These are phyloP conservation scores for Apiospora saccharicola DNA, from an alignment of 2,329 filamentous ascomycete species.

Conservation along the genomic window DNA sequence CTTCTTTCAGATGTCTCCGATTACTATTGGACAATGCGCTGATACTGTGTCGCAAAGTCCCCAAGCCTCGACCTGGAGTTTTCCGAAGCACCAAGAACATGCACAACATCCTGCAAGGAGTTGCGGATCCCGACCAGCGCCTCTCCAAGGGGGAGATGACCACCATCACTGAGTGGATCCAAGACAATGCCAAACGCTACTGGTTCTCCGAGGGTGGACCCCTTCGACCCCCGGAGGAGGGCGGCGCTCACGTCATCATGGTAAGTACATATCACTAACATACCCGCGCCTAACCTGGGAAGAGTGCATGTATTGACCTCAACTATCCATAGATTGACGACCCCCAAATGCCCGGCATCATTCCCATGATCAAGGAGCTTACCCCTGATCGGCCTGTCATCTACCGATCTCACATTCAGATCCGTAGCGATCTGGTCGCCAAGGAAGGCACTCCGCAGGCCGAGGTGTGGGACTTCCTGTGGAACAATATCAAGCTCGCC, in stretches of 20 bases:
- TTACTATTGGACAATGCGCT: constrained; percentile 43
- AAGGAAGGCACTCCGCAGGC: constrained; percentile 70
- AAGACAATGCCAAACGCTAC: constrained; percentile 75
- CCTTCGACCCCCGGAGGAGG: constrained; percentile 67
- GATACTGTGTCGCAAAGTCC: constrained; percentile 49
- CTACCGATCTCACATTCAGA: constrained; percentile 84
- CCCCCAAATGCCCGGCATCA: constrained; percentile 83
- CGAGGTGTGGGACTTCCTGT: constrained; percentile 79
- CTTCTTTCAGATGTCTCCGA: constrained; percentile 26
- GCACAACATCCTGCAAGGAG: constrained; percentile 88
- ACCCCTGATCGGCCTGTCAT: constrained; percentile 79
- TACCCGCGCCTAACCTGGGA: background rate
- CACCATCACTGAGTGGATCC: constrained; percentile 74
- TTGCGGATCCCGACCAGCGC: constrained; percentile 70
- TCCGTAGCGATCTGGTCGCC: constrained; percentile 75
- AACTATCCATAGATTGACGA: constrained; percentile 69
- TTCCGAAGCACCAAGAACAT: constrained; percentile 88
- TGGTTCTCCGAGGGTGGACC: constrained; percentile 76
- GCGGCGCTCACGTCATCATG: constrained; percentile 78
- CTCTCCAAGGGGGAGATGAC: constrained; percentile 68
- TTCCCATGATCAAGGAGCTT: constrained; percentile 74
- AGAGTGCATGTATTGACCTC: constrained; percentile 24
- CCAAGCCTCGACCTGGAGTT: constrained; percentile 79
- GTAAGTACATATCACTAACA: constrained; percentile 45
- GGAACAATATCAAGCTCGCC: constrained; percentile 72